Percentiles rank a stretch among this genome's conserved stretches.
Evolutionary conservation across 495 filamentous ascomycete species (phyloP).

Genomic region (Lepidopterella palustris): DNA sequence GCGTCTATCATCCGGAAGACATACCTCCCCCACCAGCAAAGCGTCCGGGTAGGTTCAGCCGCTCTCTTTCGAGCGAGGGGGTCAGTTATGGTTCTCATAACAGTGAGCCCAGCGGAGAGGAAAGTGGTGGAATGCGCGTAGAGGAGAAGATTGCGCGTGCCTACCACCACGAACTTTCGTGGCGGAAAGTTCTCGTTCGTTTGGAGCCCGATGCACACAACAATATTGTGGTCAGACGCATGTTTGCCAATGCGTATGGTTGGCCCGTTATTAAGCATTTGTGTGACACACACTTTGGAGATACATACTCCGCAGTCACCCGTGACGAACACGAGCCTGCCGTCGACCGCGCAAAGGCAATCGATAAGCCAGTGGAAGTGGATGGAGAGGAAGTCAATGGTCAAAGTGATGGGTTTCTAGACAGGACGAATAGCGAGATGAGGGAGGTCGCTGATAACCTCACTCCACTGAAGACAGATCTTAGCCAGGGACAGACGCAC

Average conservation of each 20-base stretch:
- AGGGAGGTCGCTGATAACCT: conserved; percentile 37
- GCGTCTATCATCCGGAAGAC: conserved; percentile 87
- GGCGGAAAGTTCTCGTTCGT: conserved; percentile 93
- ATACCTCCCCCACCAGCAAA: conserved; percentile 73
- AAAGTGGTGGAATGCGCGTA: conserved; percentile 62
- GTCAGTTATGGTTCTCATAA: conserved; percentile 16
- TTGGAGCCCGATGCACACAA: conserved; percentile 97
- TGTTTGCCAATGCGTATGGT: conserved; percentile 94
- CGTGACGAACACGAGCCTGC: conserved; percentile 52
- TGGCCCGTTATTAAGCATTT: conserved; percentile 95
- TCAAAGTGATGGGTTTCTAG: conserved; percentile 57
- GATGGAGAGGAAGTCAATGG: conserved; percentile 55
- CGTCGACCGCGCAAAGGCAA: conserved; percentile 46
- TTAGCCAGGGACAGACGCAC: not conserved
- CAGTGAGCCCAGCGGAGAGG: conserved; percentile 22
- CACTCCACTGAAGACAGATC: conserved; percentile 13
- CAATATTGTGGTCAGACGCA: conserved; percentile 91
- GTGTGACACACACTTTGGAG: conserved; percentile 85
- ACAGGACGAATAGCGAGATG: conserved; percentile 45
- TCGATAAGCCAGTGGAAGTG: conserved; percentile 32
- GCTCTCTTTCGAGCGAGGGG: conserved; percentile 40
- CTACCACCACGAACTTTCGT: conserved; percentile 82
- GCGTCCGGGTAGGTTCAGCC: conserved; percentile 41
- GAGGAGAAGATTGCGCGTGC: conserved; percentile 97
- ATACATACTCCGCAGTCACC: conserved; percentile 51